These are phyloP conservation scores for Ophiostoma fasciatum DNA, from an alignment of 2,329 filamentous ascomycete genomes.

Conservation along the genomic window DNA sequence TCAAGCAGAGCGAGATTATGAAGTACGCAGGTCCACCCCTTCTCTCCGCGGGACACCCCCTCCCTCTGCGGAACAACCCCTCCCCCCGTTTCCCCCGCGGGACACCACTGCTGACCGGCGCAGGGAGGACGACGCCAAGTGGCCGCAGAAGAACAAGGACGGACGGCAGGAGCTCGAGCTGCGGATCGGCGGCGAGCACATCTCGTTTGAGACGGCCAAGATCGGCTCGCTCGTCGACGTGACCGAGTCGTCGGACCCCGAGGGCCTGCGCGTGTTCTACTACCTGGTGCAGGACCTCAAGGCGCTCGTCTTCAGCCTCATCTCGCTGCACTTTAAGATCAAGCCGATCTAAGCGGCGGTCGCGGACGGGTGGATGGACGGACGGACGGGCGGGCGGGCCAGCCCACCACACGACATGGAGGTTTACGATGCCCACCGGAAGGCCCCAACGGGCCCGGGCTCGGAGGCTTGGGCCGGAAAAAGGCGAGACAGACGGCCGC, in stretches of 20 bases:
- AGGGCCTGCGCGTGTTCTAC: constrained; percentile 94
- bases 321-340: constrained; percentile 95
- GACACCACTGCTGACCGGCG: too few species aligned
- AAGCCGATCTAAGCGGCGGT: constrained; percentile 61
- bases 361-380: too few species aligned
- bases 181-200: constrained; percentile 82
- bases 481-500: too few species aligned
- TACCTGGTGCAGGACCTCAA: constrained; percentile 97
- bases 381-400: too few species aligned
- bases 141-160: constrained; percentile 99
- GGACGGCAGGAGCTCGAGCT: constrained; percentile 95
- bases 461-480: too few species aligned
- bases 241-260: constrained; percentile 87
- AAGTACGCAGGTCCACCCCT: too few species aligned
- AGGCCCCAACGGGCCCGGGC: too few species aligned
- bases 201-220: constrained; percentile 98
- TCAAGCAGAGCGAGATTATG: constrained; percentile 93
- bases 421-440: too few species aligned
- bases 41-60: too few species aligned
- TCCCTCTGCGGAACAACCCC: too few species aligned
- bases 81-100: too few species aligned
- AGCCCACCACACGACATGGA: too few species aligned
- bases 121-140: constrained; percentile 95
- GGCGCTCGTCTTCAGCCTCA: constrained; percentile 89
- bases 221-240: constrained; percentile 96